These are phyloP conservation scores for Hemileia vastatrix DNA, from an alignment of 1,284 basidiomycete species.

Conservation along the genomic window DNA sequence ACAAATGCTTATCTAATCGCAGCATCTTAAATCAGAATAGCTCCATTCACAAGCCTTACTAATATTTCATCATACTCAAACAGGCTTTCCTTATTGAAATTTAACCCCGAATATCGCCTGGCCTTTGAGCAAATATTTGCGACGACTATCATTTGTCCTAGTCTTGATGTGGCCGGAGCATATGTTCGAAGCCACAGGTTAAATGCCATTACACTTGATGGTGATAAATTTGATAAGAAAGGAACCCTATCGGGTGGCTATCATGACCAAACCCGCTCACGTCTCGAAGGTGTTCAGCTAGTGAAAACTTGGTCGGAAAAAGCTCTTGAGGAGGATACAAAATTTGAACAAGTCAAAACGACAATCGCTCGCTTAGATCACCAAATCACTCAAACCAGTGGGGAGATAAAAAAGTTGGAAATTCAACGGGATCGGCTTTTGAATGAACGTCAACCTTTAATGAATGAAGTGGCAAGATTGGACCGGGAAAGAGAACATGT, in stretches of 20 bases:
- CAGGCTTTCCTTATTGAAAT: too few relatives aligned
- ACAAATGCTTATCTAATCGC: too few relatives aligned
- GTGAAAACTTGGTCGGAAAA: conserved; percentile 68
- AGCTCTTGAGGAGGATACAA: conserved; percentile 58
- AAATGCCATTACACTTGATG: conserved; percentile 94
- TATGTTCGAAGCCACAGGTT: conserved; percentile 90
- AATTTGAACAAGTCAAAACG: conserved; percentile 63
- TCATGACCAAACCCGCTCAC: conserved; percentile 79
- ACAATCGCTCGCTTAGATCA: conserved; percentile 68
- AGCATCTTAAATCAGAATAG: too few relatives aligned
- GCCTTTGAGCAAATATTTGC: conserved; percentile 99
- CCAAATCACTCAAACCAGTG: conserved; percentile 67
- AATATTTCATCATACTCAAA: too few relatives aligned
- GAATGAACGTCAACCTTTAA: conserved; percentile 59
- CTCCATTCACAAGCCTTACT: too few relatives aligned
- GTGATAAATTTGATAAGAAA: conserved; percentile 94
- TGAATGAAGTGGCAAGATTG: conserved; percentile 57
- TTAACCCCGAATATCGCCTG: conserved; percentile 60
- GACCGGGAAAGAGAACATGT: conserved; percentile 63
- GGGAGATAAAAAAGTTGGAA: conserved; percentile 62
- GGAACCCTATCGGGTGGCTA: conserved; percentile 92
- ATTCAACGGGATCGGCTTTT: conserved; percentile 63
- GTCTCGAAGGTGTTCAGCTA: conserved; percentile 74
- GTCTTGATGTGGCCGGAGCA: conserved; percentile 80
- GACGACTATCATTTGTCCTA: conserved; percentile 87